Base-by-base conservation (phyloP, 371 early-diverging fungal genomes). In the Phascolomyces articulosus region DNA sequence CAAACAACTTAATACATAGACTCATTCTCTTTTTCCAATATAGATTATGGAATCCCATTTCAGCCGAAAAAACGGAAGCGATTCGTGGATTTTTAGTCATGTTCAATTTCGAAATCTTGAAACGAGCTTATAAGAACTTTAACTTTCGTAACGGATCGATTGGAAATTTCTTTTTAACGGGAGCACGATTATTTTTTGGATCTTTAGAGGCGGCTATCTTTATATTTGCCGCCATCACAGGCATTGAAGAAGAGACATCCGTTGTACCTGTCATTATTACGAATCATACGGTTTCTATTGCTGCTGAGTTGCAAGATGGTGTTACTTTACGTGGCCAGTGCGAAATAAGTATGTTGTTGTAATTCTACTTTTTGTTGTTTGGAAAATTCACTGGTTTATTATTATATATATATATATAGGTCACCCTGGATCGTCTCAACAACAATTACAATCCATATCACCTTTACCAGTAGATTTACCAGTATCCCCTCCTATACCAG, bases 121-220 rank as follows among this genome's bases (percentile, higher is more conserved):
- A 84, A 62, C 73, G 85, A 34, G 83, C 83, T 31, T 85, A 83
- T 64, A 88, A 85, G 69, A 82, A 78, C 6, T 92, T 90, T 67
- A 86, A 90, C 40, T 92, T 90, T 67, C 83, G 89, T 13, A 87
- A 88, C 47, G 92, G 90, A 7, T 81, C 83, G 13, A 87, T 92
- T 65, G 92, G 91, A 28, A 92, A 92, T 75, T 88, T 90, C 68
- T 90, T 92, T 67, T 68, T 92, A 64, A 89, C 87, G 7, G 90
- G 90, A 6, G 87, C 87, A 13, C 80, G 90, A n/a, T 72, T 87
- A 59, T 90, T 90, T 64, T 88, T 88, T 67, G 80, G 87, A 28
- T 86, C 85, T 16, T 64, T 90, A 1, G 90, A 90, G 54, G 87
- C 89, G 8, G 90, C 89, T 41, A 83, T 90, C 31, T 88, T 88